A percentile compares a stretch with the other conserved stretches of the same genome.
Evolutionary conservation across 1,284 basidiomycete species (phyloP).

Genomic region (Papiliotrema flavescens): DNA sequence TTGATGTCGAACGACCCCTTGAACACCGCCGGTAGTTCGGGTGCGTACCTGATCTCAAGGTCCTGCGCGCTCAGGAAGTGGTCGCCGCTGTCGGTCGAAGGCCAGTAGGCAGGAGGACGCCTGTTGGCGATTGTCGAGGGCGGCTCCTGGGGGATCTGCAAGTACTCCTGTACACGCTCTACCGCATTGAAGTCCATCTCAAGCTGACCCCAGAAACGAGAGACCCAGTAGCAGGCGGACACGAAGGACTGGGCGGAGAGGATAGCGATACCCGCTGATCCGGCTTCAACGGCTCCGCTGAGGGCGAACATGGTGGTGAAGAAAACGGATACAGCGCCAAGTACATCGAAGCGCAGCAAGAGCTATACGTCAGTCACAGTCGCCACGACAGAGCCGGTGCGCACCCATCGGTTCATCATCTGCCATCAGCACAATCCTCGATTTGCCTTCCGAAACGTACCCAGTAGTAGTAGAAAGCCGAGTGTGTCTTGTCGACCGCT

Average conservation of each 20-base stretch:
- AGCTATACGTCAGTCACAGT: slow-evolving; percentile 27
- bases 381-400: background rate
- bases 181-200: slow-evolving; percentile 66
- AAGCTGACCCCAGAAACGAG: slow-evolving; percentile 47
- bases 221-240: slow-evolving; percentile 47
- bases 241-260: slow-evolving; percentile 54
- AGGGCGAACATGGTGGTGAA: slow-evolving; percentile 72
- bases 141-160: slow-evolving; percentile 80
- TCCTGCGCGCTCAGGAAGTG: slow-evolving; percentile 62
- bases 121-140: slow-evolving; percentile 64
- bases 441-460: slow-evolving; percentile 13
- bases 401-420: slow-evolving; percentile 76
- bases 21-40: slow-evolving; percentile 77
- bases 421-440: background rate
- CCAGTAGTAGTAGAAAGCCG: slow-evolving; percentile 49
- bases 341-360: slow-evolving; percentile 65
- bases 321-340: slow-evolving; percentile 72
- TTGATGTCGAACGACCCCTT: slow-evolving; percentile 69
- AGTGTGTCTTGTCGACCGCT: slow-evolving; percentile 64
- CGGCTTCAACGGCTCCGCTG: slow-evolving; percentile 63
- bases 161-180: slow-evolving; percentile 83
- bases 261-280: slow-evolving; percentile 79
- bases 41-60: slow-evolving; percentile 74
- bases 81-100: slow-evolving; percentile 53
- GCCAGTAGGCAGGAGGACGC: slow-evolving; percentile 80